Base-by-base conservation (phyloP, 441 rosid species). In the Populus tomentosa region DNA sequence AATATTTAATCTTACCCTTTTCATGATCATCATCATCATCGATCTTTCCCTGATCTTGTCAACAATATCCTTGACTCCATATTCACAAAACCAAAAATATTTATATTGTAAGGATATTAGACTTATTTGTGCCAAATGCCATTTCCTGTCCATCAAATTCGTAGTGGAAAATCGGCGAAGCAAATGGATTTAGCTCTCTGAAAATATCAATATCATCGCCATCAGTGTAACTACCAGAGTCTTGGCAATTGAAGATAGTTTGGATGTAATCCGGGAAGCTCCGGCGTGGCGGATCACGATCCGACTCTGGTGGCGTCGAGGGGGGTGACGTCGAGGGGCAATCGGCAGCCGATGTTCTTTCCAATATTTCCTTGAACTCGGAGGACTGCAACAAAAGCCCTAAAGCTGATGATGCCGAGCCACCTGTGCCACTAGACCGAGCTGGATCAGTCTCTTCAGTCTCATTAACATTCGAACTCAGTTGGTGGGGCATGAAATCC, bases 311-410 rank as follows among this genome's bases (percentile, higher is more conserved):
- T 16, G 86, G 80, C 0, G 81, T 74, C 10, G 72, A 79, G n/a
- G 78, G 80, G 3, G 79, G 23, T 9, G 86, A 78, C 0, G 81
- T 74, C 10, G 70, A 79, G 20, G 79, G 80, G 59, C 69, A 79
- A 33, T 81, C 86, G 7, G 59, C 40, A 0, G 78, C 18, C 5
- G 87, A 86, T 38, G 86, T 86, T 71, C 80, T 84, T 71, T 85
- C 88, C 24, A 88, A 23, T 89, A 88, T 88, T 84, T 88, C 91
- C 81, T 88, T 85, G 77, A 86, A 85, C 78, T 88, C 86, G 3
- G 91, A 76, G 21, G 91, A 88, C 69, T 88, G 89, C 63, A 86
- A 59, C 35, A 88, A 36, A 74, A 88, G 82, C 38, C 89, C 87
- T 46, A 88, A 68, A 5, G 89, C 89, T 2, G 91, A 88, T 5